Base-by-base conservation (phyloP, 1,139 yeast genomes). In the Pichia cactophila region DNA sequence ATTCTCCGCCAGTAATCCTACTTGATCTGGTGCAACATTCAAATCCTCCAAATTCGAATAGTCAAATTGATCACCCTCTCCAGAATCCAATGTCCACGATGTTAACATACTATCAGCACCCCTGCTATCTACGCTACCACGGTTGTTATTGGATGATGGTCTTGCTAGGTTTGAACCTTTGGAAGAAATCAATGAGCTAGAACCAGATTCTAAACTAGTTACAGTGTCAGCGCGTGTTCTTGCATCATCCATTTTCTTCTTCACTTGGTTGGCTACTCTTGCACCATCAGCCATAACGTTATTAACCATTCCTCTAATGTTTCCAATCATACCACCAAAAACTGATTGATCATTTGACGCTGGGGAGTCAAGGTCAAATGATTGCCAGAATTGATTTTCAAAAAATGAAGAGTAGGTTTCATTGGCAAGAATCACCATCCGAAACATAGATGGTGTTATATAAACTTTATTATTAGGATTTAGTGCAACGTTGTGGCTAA, bases 371-470 rank as follows among this genome's bases (percentile, higher is more conserved):
- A 89, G 72, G 59, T 85, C 88, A 46, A 89, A 75, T 0, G 95
- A 78, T 9, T 72, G 66, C 48, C 83, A 75, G 43, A 84, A 72
- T 1, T 90, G 85, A 29, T 73, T 70, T 37, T 87, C 75, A 66
- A 92, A 92, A 56, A 90, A 79, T 41, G 85, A 70, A 63, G 92
- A 97, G 57, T 89, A 83, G 0, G 97, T 86, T 61, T 89, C 97
- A 64, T 90, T 96, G 0, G 97, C 97, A 16, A 92, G 72, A 4
- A 92, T 72, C 2, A 92, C 95, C 98, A 92, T 92, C 57, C 98
- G 74, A 69, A 92, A 92, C 0, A 96, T 89, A 0, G 97, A 90
- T 31, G 90, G 70, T 49, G 86, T 86, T 50, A 92, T 75, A 50
- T 72, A 80, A 20, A 85, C 81, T 0, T 95, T 95, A 12, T 82